phyloP scores from a whole-genome alignment of 352 stramenopile species.

The Pythium phragmitis region DNA sequence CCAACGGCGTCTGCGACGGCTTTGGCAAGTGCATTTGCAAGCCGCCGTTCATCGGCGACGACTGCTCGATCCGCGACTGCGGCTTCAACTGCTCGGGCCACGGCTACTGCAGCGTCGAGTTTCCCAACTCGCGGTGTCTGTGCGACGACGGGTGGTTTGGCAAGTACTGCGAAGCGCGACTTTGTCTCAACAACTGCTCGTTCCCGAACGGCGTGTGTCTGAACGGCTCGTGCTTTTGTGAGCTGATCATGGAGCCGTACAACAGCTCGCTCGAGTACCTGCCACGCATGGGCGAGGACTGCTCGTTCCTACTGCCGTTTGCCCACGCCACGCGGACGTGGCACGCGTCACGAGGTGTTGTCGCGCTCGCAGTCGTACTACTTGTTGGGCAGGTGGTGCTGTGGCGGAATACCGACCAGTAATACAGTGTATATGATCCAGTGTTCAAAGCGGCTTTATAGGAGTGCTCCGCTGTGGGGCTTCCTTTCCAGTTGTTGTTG shows the following conservation, averaged over 20 bases:
- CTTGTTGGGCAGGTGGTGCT: background rate
- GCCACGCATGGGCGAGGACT: slow-evolving; percentile 81
- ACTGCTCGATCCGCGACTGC: slow-evolving; percentile 95
- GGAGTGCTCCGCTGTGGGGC: no score
- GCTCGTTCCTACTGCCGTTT: slow-evolving; percentile 78
- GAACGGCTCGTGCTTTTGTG: slow-evolving; percentile 90
- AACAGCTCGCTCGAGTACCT: slow-evolving; percentile 89
- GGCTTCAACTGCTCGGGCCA: slow-evolving; percentile 89
- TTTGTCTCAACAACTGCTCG: slow-evolving; percentile 97
- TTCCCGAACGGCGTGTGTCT: slow-evolving; percentile 95
- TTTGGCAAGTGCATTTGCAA: slow-evolving; percentile 95
- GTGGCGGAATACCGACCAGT: no score
- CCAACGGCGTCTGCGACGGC: slow-evolving; percentile 94
- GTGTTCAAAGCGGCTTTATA: no score
- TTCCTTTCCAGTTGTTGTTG: no score
- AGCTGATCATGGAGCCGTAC: slow-evolving; percentile 93
- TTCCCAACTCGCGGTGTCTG: slow-evolving; percentile 93
- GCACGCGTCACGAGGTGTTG: background rate
- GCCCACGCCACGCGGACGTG: slow-evolving; percentile 28
- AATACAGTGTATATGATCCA: no score
- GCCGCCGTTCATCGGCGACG: slow-evolving; percentile 90
- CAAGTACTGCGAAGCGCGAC: slow-evolving; percentile 87
- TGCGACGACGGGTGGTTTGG: slow-evolving; percentile 95
- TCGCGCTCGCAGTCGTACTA: background rate
- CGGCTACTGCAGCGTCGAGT: slow-evolving; percentile 96